Evolutionary conservation across 495 filamentous ascomycete species (phyloP).

Genomic region (Talaromyces liani): DNA sequence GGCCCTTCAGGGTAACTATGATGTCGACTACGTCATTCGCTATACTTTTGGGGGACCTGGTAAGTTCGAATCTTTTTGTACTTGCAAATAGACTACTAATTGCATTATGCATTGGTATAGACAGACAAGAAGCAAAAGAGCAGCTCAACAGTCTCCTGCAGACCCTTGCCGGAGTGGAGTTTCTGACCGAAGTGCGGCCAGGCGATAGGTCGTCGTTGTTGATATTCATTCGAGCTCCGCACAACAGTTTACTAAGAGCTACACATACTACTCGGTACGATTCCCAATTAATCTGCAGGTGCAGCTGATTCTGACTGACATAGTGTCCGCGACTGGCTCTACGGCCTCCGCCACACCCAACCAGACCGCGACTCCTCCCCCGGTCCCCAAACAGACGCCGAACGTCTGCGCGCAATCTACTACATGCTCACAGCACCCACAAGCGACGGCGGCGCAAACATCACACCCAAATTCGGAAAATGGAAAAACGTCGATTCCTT

Average conservation of each 20-base stretch:
- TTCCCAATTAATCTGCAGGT: neutral
- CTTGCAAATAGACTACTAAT: neutral
- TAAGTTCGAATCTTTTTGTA: slow-evolving; percentile 22
- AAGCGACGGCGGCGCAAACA: slow-evolving; percentile 81
- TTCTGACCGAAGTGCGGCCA: slow-evolving; percentile 77
- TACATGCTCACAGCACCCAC: slow-evolving; percentile 76
- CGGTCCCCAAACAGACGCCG: slow-evolving; percentile 73
- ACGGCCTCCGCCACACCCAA: slow-evolving; percentile 72
- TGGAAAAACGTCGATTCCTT: slow-evolving; percentile 82
- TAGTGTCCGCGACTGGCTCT: slow-evolving; percentile 93
- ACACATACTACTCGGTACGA: slow-evolving; percentile 62
- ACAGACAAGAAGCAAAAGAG: slow-evolving; percentile 56
- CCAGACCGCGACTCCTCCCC: slow-evolving; percentile 62
- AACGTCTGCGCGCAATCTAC: slow-evolving; percentile 78
- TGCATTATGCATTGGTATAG: slow-evolving; percentile 31
- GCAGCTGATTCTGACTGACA: neutral
- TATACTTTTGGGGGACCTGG: slow-evolving; percentile 64
- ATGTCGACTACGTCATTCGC: slow-evolving; percentile 89
- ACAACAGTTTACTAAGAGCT: slow-evolving; percentile 35
- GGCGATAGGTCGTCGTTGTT: slow-evolving; percentile 71
- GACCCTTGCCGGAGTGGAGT: slow-evolving; percentile 62
- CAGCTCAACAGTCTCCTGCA: slow-evolving; percentile 70
- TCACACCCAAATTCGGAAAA: slow-evolving; percentile 70
- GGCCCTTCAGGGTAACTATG: slow-evolving; percentile 45
- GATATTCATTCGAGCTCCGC: slow-evolving; percentile 67